Percentiles rank a stretch among this genome's conserved stretches.
phyloP scores from a whole-genome alignment of 495 filamentous ascomycete species.

The Cetradonia linearis region DNA sequence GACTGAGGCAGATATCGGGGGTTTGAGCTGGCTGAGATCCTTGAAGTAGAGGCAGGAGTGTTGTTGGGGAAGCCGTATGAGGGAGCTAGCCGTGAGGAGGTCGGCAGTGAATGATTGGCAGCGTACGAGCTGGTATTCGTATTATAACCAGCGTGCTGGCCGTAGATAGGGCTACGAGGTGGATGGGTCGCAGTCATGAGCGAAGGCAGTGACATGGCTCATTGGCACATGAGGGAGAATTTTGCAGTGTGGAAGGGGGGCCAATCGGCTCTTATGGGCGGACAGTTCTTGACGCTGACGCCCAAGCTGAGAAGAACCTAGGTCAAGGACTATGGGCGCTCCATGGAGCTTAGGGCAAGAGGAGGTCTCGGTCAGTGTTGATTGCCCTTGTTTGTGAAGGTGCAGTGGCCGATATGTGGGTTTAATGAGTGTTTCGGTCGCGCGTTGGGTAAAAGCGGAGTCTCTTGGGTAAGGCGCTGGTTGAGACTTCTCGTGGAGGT shows the following conservation, averaged over 20 bases:
- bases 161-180: constrained; percentile 59
- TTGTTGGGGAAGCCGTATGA: constrained; percentile 41
- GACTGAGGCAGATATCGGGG: constrained; percentile 26
- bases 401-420: not conserved
- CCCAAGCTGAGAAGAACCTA: constrained; percentile 6
- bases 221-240: constrained; percentile 1
- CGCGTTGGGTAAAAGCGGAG: constrained; percentile 22
- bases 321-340: constrained; percentile 7
- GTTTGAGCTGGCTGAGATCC: constrained; percentile 24
- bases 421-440: constrained; percentile 20
- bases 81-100: constrained; percentile 41
- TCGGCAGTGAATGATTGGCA: constrained; percentile 38
- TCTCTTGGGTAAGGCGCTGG: constrained; percentile 7
- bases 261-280: constrained; percentile 9
- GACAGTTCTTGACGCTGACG: constrained; percentile 7
- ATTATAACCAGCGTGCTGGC: constrained; percentile 55
- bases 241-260: not conserved
- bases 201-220: constrained; percentile 73
- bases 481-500: not conserved
- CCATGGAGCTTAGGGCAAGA: not conserved
- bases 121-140: constrained; percentile 45
- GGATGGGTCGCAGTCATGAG: constrained; percentile 68
- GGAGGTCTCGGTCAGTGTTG: not conserved
- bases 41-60: constrained; percentile 32
- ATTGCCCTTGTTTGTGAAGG: not conserved